Conservation (phyloP, 768 basidiomycete species). For the Tylopilus cervinicoccineus region DNA sequence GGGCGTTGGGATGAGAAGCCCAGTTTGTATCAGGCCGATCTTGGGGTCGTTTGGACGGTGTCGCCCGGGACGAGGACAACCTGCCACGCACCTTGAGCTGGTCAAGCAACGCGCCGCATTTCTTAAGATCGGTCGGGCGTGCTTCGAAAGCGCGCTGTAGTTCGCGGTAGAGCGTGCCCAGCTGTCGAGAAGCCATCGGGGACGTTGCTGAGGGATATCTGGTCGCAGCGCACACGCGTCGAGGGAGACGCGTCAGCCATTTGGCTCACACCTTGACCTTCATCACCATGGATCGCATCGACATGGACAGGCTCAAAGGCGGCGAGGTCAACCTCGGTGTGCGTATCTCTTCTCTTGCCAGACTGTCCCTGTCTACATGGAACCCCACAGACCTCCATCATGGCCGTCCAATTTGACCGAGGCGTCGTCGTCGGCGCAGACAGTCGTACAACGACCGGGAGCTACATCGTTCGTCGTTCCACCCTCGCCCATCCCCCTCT, state of each 20-base stretch:
- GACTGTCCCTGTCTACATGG: not conserved
- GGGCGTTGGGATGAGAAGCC: constrained; percentile 70
- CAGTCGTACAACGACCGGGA: constrained; percentile 93
- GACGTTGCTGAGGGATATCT: not conserved
- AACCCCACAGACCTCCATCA: constrained; percentile 85
- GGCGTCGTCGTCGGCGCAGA: constrained; percentile 98
- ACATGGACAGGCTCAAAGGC: constrained; percentile 82
- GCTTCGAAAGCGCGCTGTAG: constrained; percentile 65
- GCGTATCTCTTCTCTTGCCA: constrained; percentile 31
- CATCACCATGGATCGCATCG: constrained; percentile 57
- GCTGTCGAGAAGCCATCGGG: constrained; percentile 49
- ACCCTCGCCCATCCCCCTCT: not conserved
- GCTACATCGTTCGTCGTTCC: constrained; percentile 76
- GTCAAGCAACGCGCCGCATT: constrained; percentile 56
- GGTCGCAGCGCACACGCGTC: constrained; percentile 29
- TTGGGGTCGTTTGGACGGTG: constrained; percentile 26
- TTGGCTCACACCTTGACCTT: constrained; percentile 11
- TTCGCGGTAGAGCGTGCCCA: constrained; percentile 60
- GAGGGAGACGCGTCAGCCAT: constrained; percentile 50
- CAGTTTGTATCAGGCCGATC: constrained; percentile 75
- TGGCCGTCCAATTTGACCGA: constrained; percentile 95
- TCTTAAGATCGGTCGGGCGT: constrained; percentile 63
- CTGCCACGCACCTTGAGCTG: constrained; percentile 64
- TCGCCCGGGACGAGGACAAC: not conserved
- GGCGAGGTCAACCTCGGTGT: constrained; percentile 98